Evolutionary conservation across 371 early-diverging fungal genomes (phyloP).

Genomic region (Mucor circinelloides): DNA sequence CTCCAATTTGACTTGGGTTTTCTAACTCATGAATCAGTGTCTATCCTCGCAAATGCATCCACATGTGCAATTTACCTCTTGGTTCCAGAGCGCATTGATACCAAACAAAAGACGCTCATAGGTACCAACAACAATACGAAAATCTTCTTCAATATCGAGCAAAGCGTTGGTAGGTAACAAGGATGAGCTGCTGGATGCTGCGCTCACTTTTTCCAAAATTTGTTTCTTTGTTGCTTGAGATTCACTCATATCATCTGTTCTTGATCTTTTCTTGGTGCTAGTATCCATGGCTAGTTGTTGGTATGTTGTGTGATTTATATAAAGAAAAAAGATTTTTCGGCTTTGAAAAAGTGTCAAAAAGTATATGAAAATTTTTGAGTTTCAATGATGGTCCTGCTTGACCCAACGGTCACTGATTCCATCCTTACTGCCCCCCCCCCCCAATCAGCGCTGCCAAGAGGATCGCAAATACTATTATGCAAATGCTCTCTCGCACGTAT

Average conservation of each 20-base stretch:
- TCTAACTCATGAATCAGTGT: slow-evolving; percentile 2
- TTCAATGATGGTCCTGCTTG: no score
- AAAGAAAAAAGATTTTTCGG: no score
- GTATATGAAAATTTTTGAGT: no score
- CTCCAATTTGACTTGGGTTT: slow-evolving; percentile 45
- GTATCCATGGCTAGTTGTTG: not conserved
- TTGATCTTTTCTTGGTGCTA: slow-evolving; percentile 23
- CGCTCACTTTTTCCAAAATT: slow-evolving; percentile 21
- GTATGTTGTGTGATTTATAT: not conserved
- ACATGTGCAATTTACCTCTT: slow-evolving; percentile 9
- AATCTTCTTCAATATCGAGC: slow-evolving; percentile 42
- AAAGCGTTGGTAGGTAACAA: slow-evolving; percentile 23
- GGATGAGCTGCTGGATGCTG: slow-evolving; percentile 1
- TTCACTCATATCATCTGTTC: slow-evolving; percentile 17
- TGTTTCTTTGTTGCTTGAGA: slow-evolving; percentile 23
- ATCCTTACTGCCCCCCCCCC: no score
- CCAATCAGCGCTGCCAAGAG: no score
- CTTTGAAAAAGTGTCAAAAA: no score
- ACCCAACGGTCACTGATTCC: no score
- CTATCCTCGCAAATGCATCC: not conserved
- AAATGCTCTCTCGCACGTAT: no score
- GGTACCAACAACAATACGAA: slow-evolving; percentile 85
- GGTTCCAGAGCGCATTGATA: slow-evolving; percentile 68
- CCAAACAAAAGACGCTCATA: slow-evolving; percentile 97
- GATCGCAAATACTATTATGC: no score